Base-by-base conservation (phyloP, 192 early-diverging fungal genomes). In the Lunasporangiospora selenospora region DNA sequence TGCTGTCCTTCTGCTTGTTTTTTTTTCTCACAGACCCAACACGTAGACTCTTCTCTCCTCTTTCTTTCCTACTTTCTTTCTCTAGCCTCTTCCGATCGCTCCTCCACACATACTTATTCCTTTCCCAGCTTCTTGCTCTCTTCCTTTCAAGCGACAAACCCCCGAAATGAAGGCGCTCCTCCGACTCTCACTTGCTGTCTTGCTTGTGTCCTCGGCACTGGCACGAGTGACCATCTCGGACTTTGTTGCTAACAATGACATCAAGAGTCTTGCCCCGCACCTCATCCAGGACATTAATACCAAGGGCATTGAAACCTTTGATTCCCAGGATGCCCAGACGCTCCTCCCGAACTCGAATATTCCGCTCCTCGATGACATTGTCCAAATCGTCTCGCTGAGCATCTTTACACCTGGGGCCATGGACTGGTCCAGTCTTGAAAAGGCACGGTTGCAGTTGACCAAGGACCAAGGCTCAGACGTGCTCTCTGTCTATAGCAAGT, bases 131-230 rank as follows among this genome's bases (percentile, higher is more conserved):
- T 32, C n/a, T 6, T 3, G 21, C 16, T 19, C 6, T 3, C 11
- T 27, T 6, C n/a, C n/a, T n/a, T n/a, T n/a, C n/a, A n/a, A n/a
- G n/a, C n/a, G n/a, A n/a, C n/a, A n/a, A n/a, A n/a, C n/a, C n/a
- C n/a, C n/a, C n/a, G n/a, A n/a, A n/a, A 63, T 73, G 69, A 73
- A 53, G 49, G 26, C 63, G 6, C 60, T 73, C 30, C 60, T 73
- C 49, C 61, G 23, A 37, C 59, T 73, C 43, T 73, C 69, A 8
- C 32, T 73, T 19, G 69, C 69, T 18, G 30, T 55, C 15, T 27
- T 58, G 34, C 26, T 73, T 46, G 60, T 58, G 34, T 40, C 69
- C 0, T 38, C 60, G 16, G 10, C 61, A 1, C 23, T 63, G 3
- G 42, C 43, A 3, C 45, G 16, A 10, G 13, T 18, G 24, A 18